Evolutionary conservation across 306 rosid species (phyloP).

Genomic region (Vachellia pachyceras): DNA sequence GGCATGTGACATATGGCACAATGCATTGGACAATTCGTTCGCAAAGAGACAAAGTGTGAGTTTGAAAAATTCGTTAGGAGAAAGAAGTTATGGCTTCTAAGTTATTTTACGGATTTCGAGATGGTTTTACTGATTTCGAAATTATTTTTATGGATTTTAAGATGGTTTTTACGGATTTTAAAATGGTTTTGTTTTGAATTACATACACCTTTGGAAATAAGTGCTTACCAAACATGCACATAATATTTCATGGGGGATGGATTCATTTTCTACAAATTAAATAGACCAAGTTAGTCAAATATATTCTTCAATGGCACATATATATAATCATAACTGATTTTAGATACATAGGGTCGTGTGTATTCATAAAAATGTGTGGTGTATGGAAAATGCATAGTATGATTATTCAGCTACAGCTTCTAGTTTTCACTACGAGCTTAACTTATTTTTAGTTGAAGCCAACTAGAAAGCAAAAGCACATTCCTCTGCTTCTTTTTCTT

Average conservation of each 20-base stretch:
- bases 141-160: too few relatives aligned
- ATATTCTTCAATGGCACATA: background rate
- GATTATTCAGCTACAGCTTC: background rate
- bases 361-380: background rate
- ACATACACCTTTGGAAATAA: too few relatives aligned
- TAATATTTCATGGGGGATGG: background rate
- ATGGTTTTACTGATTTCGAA: too few relatives aligned
- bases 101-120: too few relatives aligned
- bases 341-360: background rate
- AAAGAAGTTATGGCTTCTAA: too few relatives aligned
- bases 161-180: too few relatives aligned
- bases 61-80: too few relatives aligned
- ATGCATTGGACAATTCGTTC: too few relatives aligned
- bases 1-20: conserved; percentile 35
- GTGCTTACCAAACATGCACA: too few relatives aligned
- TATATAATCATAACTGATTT: background rate
- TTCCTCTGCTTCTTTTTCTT: background rate
- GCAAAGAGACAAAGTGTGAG: background rate
- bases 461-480: conserved; percentile 20
- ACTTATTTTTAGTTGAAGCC: conserved; percentile 40
- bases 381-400: background rate
- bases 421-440: background rate
- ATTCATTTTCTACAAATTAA: background rate
- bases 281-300: background rate
- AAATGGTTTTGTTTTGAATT: too few relatives aligned